phyloP scores from a whole-genome alignment of 495 filamentous ascomycete species.

The Hypoxylon rickii region DNA sequence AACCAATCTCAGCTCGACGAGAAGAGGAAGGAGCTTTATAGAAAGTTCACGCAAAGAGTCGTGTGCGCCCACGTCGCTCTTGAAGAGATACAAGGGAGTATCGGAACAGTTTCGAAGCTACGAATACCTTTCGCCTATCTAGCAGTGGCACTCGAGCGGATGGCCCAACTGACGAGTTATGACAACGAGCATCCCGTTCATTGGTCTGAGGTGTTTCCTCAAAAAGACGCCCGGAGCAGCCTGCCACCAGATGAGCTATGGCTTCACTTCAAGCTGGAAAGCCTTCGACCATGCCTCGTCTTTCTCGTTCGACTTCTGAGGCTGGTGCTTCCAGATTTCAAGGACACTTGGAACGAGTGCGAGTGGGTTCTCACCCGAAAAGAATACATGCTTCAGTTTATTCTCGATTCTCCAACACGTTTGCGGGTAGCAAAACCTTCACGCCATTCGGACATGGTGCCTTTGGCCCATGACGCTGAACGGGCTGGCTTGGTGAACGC shows the following conservation, averaged over 20 bases:
- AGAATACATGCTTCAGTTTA: conserved; percentile 28
- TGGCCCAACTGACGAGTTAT: conserved; percentile 18
- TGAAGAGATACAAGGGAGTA: conserved; percentile 1
- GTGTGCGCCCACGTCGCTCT: conserved; percentile 19
- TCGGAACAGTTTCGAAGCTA: conserved; percentile 17
- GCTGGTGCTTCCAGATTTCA: conserved; percentile 13
- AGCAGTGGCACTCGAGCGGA: conserved; percentile 14
- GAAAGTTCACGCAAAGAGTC: conserved; percentile 15
- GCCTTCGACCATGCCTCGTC: conserved; percentile 27
- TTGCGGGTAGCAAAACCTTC: neutral
- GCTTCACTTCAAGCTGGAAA: conserved; percentile 33
- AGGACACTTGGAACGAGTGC: conserved; percentile 28
- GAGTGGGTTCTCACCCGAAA: conserved; percentile 14
- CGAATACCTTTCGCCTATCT: conserved; percentile 9
- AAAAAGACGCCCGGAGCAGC: neutral
- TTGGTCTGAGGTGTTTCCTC: conserved; percentile 33
- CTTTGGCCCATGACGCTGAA: neutral
- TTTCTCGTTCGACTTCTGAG: conserved; percentile 28
- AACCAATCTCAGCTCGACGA: conserved; percentile 18
- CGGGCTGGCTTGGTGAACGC: neutral
- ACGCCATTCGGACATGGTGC: neutral
- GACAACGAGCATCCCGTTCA: conserved; percentile 29
- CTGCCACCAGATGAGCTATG: conserved; percentile 23
- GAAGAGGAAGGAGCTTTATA: conserved; percentile 19
- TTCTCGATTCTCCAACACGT: conserved; percentile 24